Evolutionary conservation across 306 rosid genomes (phyloP).

Genomic region (Hippophae rhamnoides): DNA sequence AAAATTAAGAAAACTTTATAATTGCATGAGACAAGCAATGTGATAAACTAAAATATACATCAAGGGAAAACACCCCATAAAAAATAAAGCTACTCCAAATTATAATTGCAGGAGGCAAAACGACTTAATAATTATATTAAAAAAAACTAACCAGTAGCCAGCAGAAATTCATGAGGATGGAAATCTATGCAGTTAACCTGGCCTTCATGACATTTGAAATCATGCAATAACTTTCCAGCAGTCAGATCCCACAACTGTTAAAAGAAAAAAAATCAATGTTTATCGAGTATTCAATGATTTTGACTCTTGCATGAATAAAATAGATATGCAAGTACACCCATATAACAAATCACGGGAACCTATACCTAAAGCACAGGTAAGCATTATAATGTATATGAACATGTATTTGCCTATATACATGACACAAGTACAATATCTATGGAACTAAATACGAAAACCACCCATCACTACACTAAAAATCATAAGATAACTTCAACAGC

Average conservation of each 20-base stretch:
- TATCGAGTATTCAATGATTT: background rate
- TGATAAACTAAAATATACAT: too few species aligned
- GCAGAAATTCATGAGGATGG: conserved; percentile 93
- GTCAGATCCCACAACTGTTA: conserved; percentile 96
- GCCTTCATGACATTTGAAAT: conserved; percentile 90
- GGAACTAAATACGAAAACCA: too few species aligned
- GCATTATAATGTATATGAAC: too few species aligned
- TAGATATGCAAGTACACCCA: background rate
- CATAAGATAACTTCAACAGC: too few species aligned
- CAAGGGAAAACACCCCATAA: too few species aligned
- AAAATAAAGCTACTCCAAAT: background rate
- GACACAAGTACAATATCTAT: too few species aligned
- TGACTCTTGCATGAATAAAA: background rate
- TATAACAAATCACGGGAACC: background rate
- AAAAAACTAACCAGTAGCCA: conserved; percentile 73
- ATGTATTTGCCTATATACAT: too few species aligned
- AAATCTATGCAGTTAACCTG: conserved; percentile 95
- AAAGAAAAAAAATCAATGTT: background rate
- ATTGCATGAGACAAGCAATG: too few species aligned
- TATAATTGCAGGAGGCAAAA: background rate
- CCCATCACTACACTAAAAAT: too few species aligned
- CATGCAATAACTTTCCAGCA: conserved; percentile 93
- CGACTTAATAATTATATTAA: conserved; percentile 3
- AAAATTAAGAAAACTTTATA: too few species aligned
- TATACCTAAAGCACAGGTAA: too few species aligned